Evolutionary conservation across 768 basidiomycete species (phyloP).

Genomic region (Mycena polygramma): DNA sequence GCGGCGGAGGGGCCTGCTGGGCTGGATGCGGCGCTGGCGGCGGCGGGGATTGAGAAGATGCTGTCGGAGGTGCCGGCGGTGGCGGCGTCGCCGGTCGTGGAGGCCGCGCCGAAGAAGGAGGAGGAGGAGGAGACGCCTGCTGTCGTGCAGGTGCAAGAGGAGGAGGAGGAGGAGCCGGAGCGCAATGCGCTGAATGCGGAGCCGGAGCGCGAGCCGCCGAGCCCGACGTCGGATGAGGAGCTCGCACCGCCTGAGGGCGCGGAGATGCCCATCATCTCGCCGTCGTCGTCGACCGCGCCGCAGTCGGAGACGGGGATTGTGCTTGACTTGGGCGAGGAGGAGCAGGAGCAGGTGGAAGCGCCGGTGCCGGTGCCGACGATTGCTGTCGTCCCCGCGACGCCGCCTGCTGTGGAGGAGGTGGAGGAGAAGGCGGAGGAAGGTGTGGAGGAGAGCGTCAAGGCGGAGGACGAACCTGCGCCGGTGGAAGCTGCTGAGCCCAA

Average conservation of each 20-base stretch:
- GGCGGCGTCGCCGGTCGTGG: background rate
- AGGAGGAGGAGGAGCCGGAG: background rate
- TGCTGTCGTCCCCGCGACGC: background rate
- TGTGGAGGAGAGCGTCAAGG: background rate
- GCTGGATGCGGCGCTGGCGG: constrained; percentile 24
- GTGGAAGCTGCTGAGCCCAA: background rate
- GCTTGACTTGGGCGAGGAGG: background rate
- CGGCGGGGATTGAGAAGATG: background rate
- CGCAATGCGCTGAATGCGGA: background rate
- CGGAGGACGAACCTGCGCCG: background rate
- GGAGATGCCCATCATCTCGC: background rate
- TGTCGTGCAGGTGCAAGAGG: background rate
- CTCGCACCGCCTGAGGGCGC: background rate
- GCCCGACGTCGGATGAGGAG: background rate
- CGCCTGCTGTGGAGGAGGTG: background rate
- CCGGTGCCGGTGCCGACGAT: background rate
- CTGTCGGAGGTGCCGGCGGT: background rate
- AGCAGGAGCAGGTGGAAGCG: background rate
- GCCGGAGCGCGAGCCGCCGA: background rate
- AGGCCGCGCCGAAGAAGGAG: background rate
- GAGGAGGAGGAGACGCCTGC: background rate
- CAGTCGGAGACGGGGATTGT: background rate
- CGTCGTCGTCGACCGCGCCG: background rate
- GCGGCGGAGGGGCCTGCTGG: constrained; percentile 8
- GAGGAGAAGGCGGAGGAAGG: background rate